phyloP scores from a whole-genome alignment of 2,329 filamentous ascomycete species.

The Aspergillus proliferans region DNA sequence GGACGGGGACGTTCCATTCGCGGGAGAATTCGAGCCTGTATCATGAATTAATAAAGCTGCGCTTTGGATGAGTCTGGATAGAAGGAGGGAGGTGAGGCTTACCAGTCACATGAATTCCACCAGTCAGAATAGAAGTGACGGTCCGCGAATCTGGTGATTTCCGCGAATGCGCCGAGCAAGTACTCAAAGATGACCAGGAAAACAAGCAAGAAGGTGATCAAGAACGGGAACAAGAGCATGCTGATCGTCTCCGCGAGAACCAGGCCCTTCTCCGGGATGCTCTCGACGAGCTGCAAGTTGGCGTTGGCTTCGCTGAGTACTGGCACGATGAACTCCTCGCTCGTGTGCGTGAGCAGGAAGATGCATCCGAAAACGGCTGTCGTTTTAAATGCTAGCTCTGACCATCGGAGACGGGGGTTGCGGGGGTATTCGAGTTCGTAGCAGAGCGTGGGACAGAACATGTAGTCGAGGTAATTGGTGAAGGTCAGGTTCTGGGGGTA shows the following conservation, averaged over 20 bases:
- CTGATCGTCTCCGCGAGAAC: slow-evolving; percentile 86
- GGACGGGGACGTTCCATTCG: slow-evolving; percentile 97
- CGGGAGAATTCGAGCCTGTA: slow-evolving; percentile 85
- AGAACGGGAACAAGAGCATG: slow-evolving; percentile 90
- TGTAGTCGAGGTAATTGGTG: slow-evolving; percentile 75
- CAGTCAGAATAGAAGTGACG: slow-evolving; percentile 82
- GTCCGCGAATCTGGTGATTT: slow-evolving; percentile 89
- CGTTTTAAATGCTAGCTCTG: slow-evolving; percentile 75
- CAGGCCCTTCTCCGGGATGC: slow-evolving; percentile 62
- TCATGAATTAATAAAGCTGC: background rate
- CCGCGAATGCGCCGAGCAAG: slow-evolving; percentile 85
- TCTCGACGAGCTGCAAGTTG: slow-evolving; percentile 44
- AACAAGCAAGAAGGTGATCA: slow-evolving; percentile 89
- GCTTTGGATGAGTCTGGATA: background rate
- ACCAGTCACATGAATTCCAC: slow-evolving; percentile 57
- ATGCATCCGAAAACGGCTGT: slow-evolving; percentile 92
- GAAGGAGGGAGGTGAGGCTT: slow-evolving; percentile 6
- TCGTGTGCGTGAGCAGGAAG: slow-evolving; percentile 83
- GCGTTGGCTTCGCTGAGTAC: slow-evolving; percentile 69
- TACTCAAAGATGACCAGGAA: slow-evolving; percentile 99
- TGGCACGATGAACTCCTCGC: slow-evolving; percentile 91
- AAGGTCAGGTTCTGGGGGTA: slow-evolving; percentile 85
- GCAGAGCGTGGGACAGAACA: slow-evolving; percentile 90
- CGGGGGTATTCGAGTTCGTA: slow-evolving; percentile 97
- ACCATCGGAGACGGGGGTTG: slow-evolving; percentile 66